Evolutionary conservation across 1,139 yeast genomes (phyloP).

Genomic region (Kluyveromyces marxianus): DNA sequence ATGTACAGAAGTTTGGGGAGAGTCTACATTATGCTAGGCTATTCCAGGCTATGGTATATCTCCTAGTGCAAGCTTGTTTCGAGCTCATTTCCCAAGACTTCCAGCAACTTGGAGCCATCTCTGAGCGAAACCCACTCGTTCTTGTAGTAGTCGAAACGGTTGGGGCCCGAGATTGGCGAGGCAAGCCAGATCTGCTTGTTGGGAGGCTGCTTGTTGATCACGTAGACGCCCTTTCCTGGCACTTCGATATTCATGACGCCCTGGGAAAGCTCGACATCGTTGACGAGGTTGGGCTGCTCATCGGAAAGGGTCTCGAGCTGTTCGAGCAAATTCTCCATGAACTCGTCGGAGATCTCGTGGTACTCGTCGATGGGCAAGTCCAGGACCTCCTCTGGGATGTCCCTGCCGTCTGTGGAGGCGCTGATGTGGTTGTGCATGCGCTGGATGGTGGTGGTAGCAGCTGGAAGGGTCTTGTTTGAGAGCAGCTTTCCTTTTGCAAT

Average conservation of each 20-base stretch:
- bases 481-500: too few species aligned
- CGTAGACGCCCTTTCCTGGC: conserved; percentile 71
- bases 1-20: too few species aligned
- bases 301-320: conserved; percentile 60
- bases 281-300: conserved; percentile 41
- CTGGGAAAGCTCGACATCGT: conserved; percentile 71
- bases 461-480: background rate
- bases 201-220: conserved; percentile 89
- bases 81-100: conserved; percentile 43
- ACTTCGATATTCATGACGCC: conserved; percentile 72
- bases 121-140: conserved; percentile 58
- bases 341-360: conserved; percentile 50
- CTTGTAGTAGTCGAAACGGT: conserved; percentile 52
- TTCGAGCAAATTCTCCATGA: conserved; percentile 57
- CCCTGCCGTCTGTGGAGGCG: conserved; percentile 42
- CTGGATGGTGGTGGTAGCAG: background rate
- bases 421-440: conserved; percentile 2
- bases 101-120: conserved; percentile 44
- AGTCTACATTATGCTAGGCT: too few species aligned
- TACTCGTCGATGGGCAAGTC: conserved; percentile 43
- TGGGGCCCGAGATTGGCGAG: conserved; percentile 91
- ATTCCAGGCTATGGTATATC: too few species aligned
- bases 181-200: conserved; percentile 90
- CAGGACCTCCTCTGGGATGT: conserved; percentile 44
- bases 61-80: too few species aligned